phyloP scores from a whole-genome alignment of 208 protist species.

The Leishmania martiniquensis region DNA sequence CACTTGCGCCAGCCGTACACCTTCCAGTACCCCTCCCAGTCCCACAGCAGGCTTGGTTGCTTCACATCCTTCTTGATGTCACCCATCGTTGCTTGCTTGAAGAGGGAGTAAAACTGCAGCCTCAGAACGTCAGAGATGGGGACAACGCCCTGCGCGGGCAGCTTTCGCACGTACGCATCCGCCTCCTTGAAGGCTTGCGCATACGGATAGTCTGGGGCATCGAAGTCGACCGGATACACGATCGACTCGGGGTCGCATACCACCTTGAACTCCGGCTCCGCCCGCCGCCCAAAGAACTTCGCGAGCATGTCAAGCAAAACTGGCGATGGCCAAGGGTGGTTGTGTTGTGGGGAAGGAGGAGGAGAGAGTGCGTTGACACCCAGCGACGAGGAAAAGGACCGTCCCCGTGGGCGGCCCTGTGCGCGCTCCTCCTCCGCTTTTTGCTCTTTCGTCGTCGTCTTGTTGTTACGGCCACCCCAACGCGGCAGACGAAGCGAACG shows the following conservation, averaged over 20 bases:
- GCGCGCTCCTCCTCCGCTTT: not conserved
- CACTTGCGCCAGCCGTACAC: constrained; percentile 89
- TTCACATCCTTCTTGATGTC: constrained; percentile 78
- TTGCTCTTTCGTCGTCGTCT: too few species aligned
- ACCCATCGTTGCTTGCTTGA: constrained; percentile 86
- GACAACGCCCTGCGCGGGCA: constrained; percentile 61
- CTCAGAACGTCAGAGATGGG: constrained; percentile 85
- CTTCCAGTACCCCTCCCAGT: constrained; percentile 84
- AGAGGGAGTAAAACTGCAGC: constrained; percentile 88
- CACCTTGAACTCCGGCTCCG: constrained; percentile 25
- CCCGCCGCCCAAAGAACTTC: constrained; percentile 16
- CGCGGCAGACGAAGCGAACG: too few species aligned
- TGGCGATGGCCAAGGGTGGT: not conserved
- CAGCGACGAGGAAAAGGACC: too few species aligned
- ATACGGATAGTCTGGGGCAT: constrained; percentile 26
- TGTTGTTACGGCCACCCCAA: not conserved
- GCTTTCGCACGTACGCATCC: constrained; percentile 61
- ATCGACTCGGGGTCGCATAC: constrained; percentile 27
- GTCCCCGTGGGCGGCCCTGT: too few species aligned
- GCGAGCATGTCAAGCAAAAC: not conserved
- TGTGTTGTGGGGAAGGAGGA: not conserved
- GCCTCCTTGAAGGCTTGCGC: constrained; percentile 56
- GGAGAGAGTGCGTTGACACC: too few species aligned
- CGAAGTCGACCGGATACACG: constrained; percentile 40
- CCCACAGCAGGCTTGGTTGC: constrained; percentile 37